phyloP scores from a whole-genome alignment of 805 yeast genomes.

The Scheffersomyces amazonensis region DNA sequence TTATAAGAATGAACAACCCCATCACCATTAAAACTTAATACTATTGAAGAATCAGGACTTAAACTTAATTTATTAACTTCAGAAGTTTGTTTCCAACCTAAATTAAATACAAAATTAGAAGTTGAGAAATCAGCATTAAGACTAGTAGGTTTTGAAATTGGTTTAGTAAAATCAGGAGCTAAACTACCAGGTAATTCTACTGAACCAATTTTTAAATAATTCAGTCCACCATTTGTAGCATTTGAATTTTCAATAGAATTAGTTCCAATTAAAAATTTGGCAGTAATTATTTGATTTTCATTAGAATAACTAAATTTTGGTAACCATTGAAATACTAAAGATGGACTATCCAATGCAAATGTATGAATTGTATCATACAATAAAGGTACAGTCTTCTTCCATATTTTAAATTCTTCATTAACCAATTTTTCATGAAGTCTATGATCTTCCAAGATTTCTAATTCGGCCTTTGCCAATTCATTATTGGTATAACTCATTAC shows the following conservation, averaged over 20 bases:
- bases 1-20: constrained; percentile 51
- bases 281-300: constrained; percentile 26
- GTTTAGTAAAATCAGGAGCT: constrained; percentile 27
- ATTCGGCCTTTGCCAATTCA: constrained; percentile 27
- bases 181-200: constrained; percentile 51
- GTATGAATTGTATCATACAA: constrained; percentile 74
- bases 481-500: constrained; percentile 11
- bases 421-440: constrained; percentile 58
- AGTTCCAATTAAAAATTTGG: constrained; percentile 48
- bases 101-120: constrained; percentile 40
- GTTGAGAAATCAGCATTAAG: constrained; percentile 16
- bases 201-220: constrained; percentile 44
- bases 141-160: constrained; percentile 19
- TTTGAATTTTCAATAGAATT: constrained; percentile 39
- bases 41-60: constrained; percentile 45
- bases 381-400: constrained; percentile 84
- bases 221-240: constrained; percentile 36
- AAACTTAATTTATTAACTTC: constrained; percentile 64
- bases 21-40: constrained; percentile 54
- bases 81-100: constrained; percentile 60
- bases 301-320: constrained; percentile 40
- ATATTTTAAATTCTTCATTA: constrained; percentile 72
- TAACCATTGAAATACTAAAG: constrained; percentile 67
- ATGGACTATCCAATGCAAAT: constrained; percentile 65
- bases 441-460: constrained; percentile 40